These are phyloP conservation scores for Pichia gijzeniarum DNA, from an alignment of 805 yeast species.

Conservation along the genomic window DNA sequence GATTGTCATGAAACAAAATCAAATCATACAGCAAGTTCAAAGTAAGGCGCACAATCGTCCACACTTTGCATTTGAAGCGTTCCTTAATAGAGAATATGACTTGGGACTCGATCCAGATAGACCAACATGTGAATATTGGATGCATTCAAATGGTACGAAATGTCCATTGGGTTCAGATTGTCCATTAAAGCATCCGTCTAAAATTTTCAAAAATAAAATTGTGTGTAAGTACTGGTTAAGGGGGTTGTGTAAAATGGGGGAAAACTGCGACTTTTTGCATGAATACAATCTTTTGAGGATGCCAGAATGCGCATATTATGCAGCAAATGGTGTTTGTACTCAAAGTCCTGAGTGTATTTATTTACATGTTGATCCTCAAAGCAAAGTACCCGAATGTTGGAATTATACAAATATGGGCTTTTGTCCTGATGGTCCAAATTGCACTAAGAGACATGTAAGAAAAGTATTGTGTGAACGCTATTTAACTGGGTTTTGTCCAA, in stretches of 20 bases:
- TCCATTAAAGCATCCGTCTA: slow-evolving; percentile 73
- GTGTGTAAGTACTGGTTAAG: slow-evolving; percentile 98
- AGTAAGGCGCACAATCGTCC: slow-evolving; percentile 10
- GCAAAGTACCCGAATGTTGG: slow-evolving; percentile 81
- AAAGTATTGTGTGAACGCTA: slow-evolving; percentile 71
- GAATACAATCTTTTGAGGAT: slow-evolving; percentile 89
- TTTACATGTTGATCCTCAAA: slow-evolving; percentile 83
- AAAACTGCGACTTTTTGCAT: slow-evolving; percentile 91
- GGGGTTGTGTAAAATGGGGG: slow-evolving; percentile 94
- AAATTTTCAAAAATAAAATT: slow-evolving; percentile 60
- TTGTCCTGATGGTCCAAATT: slow-evolving; percentile 86
- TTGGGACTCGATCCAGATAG: slow-evolving; percentile 84
- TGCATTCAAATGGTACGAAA: slow-evolving; percentile 46
- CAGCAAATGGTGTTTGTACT: slow-evolving; percentile 79
- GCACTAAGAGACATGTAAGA: slow-evolving; percentile 74
- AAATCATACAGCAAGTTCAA: slow-evolving; percentile 15
- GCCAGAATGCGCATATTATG: slow-evolving; percentile 92
- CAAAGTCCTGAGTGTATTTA: slow-evolving; percentile 93
- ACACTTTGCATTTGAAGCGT: slow-evolving; percentile 66
- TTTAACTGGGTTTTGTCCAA: slow-evolving; percentile 88
- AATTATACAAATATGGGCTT: slow-evolving; percentile 78
- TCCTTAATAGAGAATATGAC: slow-evolving; percentile 70
- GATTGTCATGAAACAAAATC: slow-evolving; percentile 13
- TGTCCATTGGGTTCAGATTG: slow-evolving; percentile 87
- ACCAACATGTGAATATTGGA: slow-evolving; percentile 74